These are phyloP conservation scores for Claviceps digitariae DNA, from an alignment of 2,329 filamentous ascomycete species.

Conservation along the genomic window DNA sequence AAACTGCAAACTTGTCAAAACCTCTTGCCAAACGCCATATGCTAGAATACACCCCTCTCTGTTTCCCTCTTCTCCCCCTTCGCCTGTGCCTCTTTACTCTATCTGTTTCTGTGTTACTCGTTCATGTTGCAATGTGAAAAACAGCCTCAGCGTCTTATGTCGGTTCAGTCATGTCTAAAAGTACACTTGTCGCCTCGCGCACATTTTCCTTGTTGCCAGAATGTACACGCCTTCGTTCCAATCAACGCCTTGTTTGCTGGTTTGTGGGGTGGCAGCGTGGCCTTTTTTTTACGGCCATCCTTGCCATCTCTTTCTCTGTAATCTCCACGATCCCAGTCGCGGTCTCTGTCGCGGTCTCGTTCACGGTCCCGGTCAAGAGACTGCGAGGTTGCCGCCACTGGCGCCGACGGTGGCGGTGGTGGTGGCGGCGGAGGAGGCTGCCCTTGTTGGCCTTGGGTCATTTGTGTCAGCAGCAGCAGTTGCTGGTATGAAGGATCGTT, in stretches of 20 bases:
- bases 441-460: conserved; percentile 20
- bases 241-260: conserved; percentile 42
- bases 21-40: conserved; percentile 2
- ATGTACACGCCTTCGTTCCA: conserved; percentile 55
- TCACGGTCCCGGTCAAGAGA: conserved; percentile 5
- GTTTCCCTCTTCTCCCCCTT: neutral
- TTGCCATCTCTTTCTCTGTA: conserved; percentile 21
- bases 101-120: neutral
- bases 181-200: conserved; percentile 62
- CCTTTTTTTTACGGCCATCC: conserved; percentile 27
- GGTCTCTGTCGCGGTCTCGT: conserved; percentile 9
- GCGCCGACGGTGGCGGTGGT: conserved; percentile 8
- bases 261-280: conserved; percentile 27
- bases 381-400: neutral
- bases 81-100: neutral
- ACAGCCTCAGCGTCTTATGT: neutral
- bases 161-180: conserved; percentile 48
- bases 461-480: conserved; percentile 24
- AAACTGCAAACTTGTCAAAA: neutral
- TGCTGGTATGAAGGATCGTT: conserved; percentile 28
- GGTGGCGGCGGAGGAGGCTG: conserved; percentile 11
- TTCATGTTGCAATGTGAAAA: neutral
- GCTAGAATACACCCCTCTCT: neutral
- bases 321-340: conserved; percentile 22
- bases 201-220: conserved; percentile 58